Evolutionary conservation across 129 eudicot species (phyloP), one percentile per base, ranked within the genome.

Genomic region (Helianthus tuberosus): DNA sequence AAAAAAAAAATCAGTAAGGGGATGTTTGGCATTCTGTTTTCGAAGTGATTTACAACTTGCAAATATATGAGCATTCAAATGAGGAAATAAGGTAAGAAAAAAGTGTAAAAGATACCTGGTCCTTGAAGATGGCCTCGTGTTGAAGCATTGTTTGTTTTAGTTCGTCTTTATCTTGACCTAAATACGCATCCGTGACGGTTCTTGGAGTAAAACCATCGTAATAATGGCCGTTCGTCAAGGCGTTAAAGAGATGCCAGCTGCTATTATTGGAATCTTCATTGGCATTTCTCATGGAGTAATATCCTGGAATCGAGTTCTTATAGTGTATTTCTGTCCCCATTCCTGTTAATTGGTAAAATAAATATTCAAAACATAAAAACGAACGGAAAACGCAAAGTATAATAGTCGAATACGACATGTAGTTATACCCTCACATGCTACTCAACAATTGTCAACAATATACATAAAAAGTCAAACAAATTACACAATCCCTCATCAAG

Each of bases 301-400:
- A 86, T 66, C 88, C 91, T 62, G 84, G 88, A 63, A 86, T 69
- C 77, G 75, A 82, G 90, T 83, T 83, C 78, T 90, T 77, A 72
- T 77, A 74, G 61, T 93, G 81, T 73, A 90, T 84, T 78, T 88
- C 82, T 66, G 97, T 88, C 83, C 97, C 98, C 98, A 94, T 94
- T 79, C 91, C 98, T 94, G 83, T 73, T 43, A 20, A 64, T 47
- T 49, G 36, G 66, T 46, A 16, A n/a, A 2, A 54, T n/a, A 25
- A 9, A 66, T 29, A 11, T 13, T 54, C 13, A 20, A 57, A 10
- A 3, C 8, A 1, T 39, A 10, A 39, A 6, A 14, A 17, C 59
- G 6, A 52, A 52, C 16, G 27, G 11, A 43, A 43, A 1, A 43
- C 47, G 10, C 8, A 43, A 43, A 6, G 47, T 43, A 43, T 9